Base-by-base conservation (phyloP, 2,329 filamentous ascomycete species). In the Epichloe elymi region DNA sequence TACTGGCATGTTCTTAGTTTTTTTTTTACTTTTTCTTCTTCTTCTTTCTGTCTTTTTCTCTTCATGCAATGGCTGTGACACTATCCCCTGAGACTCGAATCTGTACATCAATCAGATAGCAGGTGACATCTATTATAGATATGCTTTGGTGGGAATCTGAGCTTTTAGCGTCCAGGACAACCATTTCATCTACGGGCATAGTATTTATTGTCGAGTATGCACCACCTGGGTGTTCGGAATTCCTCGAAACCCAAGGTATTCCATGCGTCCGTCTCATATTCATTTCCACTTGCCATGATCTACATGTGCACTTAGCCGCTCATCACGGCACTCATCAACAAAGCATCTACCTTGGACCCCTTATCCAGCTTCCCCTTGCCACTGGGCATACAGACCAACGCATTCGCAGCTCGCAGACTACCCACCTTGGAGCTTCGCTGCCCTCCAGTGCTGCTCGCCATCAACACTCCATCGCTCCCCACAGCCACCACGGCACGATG, bases 371-470 rank as follows among this genome's bases (percentile, higher is more conserved):
- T 73, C 5, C 80, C 81, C 36, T 81, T 73, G 2, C 80, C 79
- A 37, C 75, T 73, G 0, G 86, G 85, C 68, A 94, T 70, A 59
- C 85, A 86, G 23, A 97, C 68, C 59, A 98, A 67, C 4, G 86
- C 88, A 71, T 98, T 98, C 3, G 93, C 91, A 19, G 85, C 83
- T 54, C 84, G 86, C 58, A 97, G 74, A 66, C 91, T 97, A 0
- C 89, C 88, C 2, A 98, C 89, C 55, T 82, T 79, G 15, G 87
- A 94, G 65, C 91, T 97, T 48, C 93, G 76, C 71, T 98, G 93
- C 3, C 85, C 82, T 5, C 93, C 93, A 0, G 93, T 98, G 61
- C 88, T 95, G 33, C 72, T 79, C 0, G 89, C 93, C 53, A 79
- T 73, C 46, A 97, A 66, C 8, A 70, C 60, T 0, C 90, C 90